Percentiles rank a stretch among this genome's conserved stretches.
Conservation (phyloP, 257 asterid species). For the Primulina huaijiensis region DNA sequence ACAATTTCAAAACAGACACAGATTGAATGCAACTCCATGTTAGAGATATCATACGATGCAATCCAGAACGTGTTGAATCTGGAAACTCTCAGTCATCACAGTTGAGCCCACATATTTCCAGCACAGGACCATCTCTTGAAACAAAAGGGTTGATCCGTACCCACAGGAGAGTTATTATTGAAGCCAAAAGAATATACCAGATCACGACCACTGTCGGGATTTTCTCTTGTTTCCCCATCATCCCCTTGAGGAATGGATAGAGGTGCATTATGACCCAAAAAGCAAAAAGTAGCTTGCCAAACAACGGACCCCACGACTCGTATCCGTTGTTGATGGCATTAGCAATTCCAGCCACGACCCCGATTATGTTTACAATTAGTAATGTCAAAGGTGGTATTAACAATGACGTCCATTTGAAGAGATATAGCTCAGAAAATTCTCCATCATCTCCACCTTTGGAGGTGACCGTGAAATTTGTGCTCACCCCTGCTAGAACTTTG, state of each 20-base stretch:
- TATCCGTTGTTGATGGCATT: conserved; percentile 84
- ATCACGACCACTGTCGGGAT: conserved; percentile 82
- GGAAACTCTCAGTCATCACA: conserved; percentile 46
- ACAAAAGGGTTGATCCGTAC: conserved; percentile 84
- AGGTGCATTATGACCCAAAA: conserved; percentile 88
- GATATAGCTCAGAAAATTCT: conserved; percentile 62
- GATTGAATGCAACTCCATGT: conserved; percentile 22
- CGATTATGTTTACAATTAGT: conserved; percentile 62
- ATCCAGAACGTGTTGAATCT: background rate
- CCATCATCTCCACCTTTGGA: conserved; percentile 88
- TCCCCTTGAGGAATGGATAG: conserved; percentile 86
- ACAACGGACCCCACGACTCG: conserved; percentile 89
- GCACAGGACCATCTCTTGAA: conserved; percentile 74
- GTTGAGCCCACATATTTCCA: conserved; percentile 74
- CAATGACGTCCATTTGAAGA: conserved; percentile 82
- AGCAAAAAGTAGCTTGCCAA: conserved; percentile 74
- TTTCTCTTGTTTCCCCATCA: conserved; percentile 68
- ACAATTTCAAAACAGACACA: conserved; percentile 29
- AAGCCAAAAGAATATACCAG: conserved; percentile 78
- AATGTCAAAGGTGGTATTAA: conserved; percentile 76
- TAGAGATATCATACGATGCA: background rate
- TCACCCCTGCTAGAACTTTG: conserved; percentile 80
- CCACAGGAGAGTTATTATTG: conserved; percentile 78
- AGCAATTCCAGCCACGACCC: conserved; percentile 70
- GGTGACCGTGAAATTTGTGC: conserved; percentile 81